These are phyloP conservation scores for Monosporascus ibericus DNA, from an alignment of 2,329 filamentous ascomycete species.

Conservation along the genomic window DNA sequence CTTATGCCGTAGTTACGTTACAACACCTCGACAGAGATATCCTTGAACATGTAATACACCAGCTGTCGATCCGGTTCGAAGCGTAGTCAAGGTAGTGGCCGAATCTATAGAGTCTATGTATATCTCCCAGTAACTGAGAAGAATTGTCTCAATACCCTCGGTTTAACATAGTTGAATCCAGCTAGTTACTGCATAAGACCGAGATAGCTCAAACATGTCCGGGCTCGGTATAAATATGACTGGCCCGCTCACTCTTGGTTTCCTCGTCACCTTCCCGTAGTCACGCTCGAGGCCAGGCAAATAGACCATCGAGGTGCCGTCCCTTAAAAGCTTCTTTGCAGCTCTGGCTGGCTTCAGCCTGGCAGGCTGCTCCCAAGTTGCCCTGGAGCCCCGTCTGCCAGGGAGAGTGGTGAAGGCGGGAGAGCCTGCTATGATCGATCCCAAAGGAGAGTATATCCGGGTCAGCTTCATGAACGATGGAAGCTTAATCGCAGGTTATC, in stretches of 20 bases:
- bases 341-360: neutral
- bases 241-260: neutral
- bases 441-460: slow-evolving; percentile 23
- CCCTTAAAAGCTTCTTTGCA: neutral
- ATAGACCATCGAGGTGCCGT: neutral
- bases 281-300: neutral
- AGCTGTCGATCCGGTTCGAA: neutral
- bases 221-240: neutral
- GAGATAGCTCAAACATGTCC: neutral
- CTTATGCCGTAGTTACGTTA: neutral
- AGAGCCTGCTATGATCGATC: slow-evolving; percentile 19
- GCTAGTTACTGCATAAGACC: no score
- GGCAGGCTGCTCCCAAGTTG: slow-evolving; percentile 1
- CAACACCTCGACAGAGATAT: neutral
- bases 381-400: slow-evolving; percentile 9
- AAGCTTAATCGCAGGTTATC: slow-evolving; percentile 24
- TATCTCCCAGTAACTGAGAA: no score
- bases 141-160: no score
- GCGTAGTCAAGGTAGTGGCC: neutral
- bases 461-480: slow-evolving; percentile 20
- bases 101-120: neutral
- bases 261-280: no score
- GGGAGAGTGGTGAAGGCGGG: slow-evolving; percentile 17
- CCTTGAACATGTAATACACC: neutral
- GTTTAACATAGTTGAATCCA: no score